Percentiles rank a stretch among this genome's conserved stretches.
Evolutionary conservation across 2,329 filamentous ascomycete species (phyloP).

Genomic region (Nemania sp.): DNA sequence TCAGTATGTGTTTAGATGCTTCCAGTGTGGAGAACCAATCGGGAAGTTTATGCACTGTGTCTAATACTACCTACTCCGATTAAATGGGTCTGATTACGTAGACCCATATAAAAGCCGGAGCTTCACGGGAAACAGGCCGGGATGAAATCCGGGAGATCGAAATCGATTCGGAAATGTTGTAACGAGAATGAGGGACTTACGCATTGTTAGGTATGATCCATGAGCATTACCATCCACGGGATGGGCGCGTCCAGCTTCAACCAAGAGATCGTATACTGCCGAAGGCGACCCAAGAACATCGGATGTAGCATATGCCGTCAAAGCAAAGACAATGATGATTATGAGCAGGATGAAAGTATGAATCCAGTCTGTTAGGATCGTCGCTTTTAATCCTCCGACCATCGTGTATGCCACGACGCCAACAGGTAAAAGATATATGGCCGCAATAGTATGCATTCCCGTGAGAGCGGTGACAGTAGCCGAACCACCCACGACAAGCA

Average conservation of each 20-base stretch:
- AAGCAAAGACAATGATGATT: slow-evolving; percentile 86
- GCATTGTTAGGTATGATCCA: slow-evolving; percentile 90
- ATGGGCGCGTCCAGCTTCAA: slow-evolving; percentile 74
- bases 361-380: slow-evolving; percentile 86
- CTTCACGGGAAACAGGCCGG: too few species aligned
- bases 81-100: too few species aligned
- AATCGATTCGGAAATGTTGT: too few species aligned
- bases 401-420: slow-evolving; percentile 84
- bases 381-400: slow-evolving; percentile 71
- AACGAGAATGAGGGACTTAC: slow-evolving; percentile 43
- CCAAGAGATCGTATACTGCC: slow-evolving; percentile 81
- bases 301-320: slow-evolving; percentile 83
- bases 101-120: too few species aligned
- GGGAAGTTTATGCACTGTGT: too few species aligned
- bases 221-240: slow-evolving; percentile 83
- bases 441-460: slow-evolving; percentile 81
- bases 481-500: slow-evolving; percentile 86
- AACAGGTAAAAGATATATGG: slow-evolving; percentile 84
- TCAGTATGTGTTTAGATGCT: slow-evolving; percentile 14
- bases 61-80: too few species aligned
- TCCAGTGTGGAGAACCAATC: too few species aligned
- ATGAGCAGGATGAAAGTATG: slow-evolving; percentile 88
- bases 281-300: slow-evolving; percentile 78
- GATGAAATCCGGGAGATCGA: too few species aligned
- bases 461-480: slow-evolving; percentile 79